These are phyloP conservation scores for Coemansia sp. DNA, from an alignment of 192 early-diverging fungal species.

Conservation along the genomic window DNA sequence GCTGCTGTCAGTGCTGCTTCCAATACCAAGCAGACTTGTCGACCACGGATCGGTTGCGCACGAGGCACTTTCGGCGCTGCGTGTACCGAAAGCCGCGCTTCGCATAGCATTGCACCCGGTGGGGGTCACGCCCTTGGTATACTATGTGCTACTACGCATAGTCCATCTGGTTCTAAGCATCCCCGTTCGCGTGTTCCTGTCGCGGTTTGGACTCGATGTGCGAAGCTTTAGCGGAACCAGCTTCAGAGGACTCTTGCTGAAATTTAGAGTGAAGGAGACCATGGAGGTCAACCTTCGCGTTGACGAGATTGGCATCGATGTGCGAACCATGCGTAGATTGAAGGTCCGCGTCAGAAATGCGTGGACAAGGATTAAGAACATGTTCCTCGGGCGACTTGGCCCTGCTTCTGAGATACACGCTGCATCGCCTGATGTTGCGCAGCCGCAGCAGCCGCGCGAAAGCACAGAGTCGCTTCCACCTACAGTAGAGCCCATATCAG, in stretches of 20 bases:
- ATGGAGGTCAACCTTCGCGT: constrained; percentile 31
- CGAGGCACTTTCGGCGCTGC: constrained; percentile 20
- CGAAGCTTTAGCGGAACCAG: constrained; percentile 43
- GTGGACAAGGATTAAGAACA: constrained; percentile 8
- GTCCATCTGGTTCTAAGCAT: constrained; percentile 31
- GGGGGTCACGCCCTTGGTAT: constrained; percentile 22
- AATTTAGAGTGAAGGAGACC: constrained; percentile 13
- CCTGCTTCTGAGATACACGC: background rate
- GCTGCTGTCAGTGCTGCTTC: constrained; percentile 31
- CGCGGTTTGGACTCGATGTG: constrained; percentile 43
- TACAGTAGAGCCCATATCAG: background rate
- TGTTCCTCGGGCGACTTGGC: background rate
- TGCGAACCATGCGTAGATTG: constrained; percentile 49
- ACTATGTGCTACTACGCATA: constrained; percentile 21
- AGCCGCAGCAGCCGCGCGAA: constrained; percentile 6
- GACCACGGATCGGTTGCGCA: constrained; percentile 30
- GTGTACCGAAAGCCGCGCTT: constrained; percentile 13
- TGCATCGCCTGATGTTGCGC: background rate
- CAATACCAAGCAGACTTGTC: constrained; percentile 25
- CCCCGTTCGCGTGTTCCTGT: constrained; percentile 38
- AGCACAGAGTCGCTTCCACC: constrained; percentile 22
- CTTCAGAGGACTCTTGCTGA: constrained; percentile 30
- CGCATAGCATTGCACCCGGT: constrained; percentile 27
- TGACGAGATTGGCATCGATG: constrained; percentile 47
- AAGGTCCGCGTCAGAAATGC: constrained; percentile 19